Conservation (phyloP, 169 alveolate species). For the Eimeria sp. region DNA sequence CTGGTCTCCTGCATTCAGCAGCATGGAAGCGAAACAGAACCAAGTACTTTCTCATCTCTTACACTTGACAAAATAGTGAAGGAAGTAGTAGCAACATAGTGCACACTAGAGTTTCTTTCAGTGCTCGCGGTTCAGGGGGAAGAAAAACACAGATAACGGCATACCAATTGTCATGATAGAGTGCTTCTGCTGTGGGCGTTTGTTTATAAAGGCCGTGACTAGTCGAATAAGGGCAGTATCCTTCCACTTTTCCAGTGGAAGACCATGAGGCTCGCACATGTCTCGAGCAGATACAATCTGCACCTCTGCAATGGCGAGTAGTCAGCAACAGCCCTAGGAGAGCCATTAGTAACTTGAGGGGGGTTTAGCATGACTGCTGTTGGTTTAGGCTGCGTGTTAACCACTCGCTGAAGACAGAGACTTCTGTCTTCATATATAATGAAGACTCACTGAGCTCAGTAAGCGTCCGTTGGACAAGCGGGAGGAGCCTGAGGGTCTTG, state of each 20-base stretch:
- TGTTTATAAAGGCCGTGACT: conserved; percentile 65
- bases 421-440: background rate
- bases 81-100: background rate
- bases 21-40: background rate
- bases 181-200: conserved; percentile 69
- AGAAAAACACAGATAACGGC: background rate
- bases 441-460: conserved; percentile 78
- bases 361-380: background rate
- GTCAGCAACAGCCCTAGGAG: conserved; percentile 12
- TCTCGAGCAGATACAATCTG: conserved; percentile 77
- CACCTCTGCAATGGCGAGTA: conserved; percentile 52
- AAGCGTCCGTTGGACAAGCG: conserved; percentile 63
- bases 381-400: background rate
- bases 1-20: conserved; percentile 74
- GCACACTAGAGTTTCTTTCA: background rate
- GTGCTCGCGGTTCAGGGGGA: background rate
- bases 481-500: conserved; percentile 76
- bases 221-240: conserved; percentile 77
- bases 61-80: background rate
- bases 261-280: conserved; percentile 82
- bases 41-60: background rate
- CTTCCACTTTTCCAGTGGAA: conserved; percentile 81
- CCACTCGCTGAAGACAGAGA: background rate
- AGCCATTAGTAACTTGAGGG: background rate
- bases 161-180: conserved; percentile 80